Evolutionary conservation across 129 eudicot species (phyloP).

Genomic region (Ambrosia trifida): DNA sequence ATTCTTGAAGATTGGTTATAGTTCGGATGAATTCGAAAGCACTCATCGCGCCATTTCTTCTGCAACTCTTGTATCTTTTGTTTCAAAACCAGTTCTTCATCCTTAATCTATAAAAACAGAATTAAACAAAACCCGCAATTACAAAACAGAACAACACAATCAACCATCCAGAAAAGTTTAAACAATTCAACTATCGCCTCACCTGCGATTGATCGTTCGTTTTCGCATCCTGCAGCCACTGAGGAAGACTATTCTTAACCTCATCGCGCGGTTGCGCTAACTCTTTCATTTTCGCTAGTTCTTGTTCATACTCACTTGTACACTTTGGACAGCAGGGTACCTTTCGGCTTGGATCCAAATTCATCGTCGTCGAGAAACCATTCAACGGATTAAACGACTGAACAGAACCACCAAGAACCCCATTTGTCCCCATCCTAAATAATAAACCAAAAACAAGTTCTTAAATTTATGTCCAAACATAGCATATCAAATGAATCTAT

Average conservation of each 20-base stretch:
- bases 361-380: constrained; percentile 37
- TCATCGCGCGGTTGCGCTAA: constrained; percentile 50
- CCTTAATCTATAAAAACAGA: constrained; percentile 46
- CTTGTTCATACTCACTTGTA: constrained; percentile 61
- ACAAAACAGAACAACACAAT: not conserved
- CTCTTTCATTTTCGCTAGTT: constrained; percentile 52
- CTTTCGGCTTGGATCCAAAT: constrained; percentile 45
- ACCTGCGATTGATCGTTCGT: constrained; percentile 50
- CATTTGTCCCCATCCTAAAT: constrained; percentile 66
- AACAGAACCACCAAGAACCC: constrained; percentile 54
- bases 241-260: constrained; percentile 60
- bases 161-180: not conserved
- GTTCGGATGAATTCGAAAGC: constrained; percentile 72
- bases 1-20: constrained; percentile 45
- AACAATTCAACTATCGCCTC: not conserved
- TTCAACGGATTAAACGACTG: constrained; percentile 54
- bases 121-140: not conserved
- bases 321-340: constrained; percentile 68
- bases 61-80: constrained; percentile 65
- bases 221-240: constrained; percentile 83
- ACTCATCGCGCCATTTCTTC: constrained; percentile 81
- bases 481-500: constrained; percentile 10
- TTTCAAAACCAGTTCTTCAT: constrained; percentile 51
- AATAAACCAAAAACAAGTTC: constrained; percentile 14
- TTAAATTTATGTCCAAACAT: constrained; percentile 7